Base-by-base conservation (phyloP, 2,329 filamentous ascomycete species). In the Clonostachys chloroleuca region DNA sequence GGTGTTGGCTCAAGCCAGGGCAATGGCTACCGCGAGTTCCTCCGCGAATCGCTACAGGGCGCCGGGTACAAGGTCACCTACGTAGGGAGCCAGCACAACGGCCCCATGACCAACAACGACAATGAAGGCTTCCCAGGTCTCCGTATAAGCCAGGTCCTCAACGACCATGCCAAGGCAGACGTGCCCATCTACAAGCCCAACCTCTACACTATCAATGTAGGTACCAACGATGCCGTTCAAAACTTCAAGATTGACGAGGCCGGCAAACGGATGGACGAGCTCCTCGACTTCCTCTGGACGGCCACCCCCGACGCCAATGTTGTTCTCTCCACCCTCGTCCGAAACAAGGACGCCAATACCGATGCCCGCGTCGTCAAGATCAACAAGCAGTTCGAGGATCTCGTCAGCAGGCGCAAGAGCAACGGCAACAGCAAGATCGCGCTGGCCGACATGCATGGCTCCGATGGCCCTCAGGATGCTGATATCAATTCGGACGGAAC, bases 221-320 rank as follows among this genome's bases (percentile, higher is more conserved):
- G 69, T 2, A 66, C 67, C 13, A 71, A 71, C 49, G 68, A 73
- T 51, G 65, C 64, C 51, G 49, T 58, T 30, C 60, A 59, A 34
- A 53, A 62, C 49, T 49, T 59, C n/a, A 55, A 65, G 44, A 47
- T 66, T n/a, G 14, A 55, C 10, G 51, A 52, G n/a, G 59, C 59
- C 7, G 59, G 59, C 5, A 45, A 54, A 7, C 58, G 66, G 9
- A 52, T 68, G 47, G 50, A 45, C 12, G 43, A 35, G 33, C 37
- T 69, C 36, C 41, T 69, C 34, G 56, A 65, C 37, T 54, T 58
- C 36, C 46, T 69, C 6, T 65, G 58, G 53, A 36, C 37, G 3
- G 48, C 53, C 13, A 62, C 60, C 5, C 59, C 64, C 1, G 42
- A 50, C 12, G 59, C 61, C 3, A 68, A 64, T 12, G 53, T 54